These are phyloP conservation scores for Aspergillus uvarum DNA, from an alignment of 2,329 filamentous ascomycete species.

Conservation along the genomic window DNA sequence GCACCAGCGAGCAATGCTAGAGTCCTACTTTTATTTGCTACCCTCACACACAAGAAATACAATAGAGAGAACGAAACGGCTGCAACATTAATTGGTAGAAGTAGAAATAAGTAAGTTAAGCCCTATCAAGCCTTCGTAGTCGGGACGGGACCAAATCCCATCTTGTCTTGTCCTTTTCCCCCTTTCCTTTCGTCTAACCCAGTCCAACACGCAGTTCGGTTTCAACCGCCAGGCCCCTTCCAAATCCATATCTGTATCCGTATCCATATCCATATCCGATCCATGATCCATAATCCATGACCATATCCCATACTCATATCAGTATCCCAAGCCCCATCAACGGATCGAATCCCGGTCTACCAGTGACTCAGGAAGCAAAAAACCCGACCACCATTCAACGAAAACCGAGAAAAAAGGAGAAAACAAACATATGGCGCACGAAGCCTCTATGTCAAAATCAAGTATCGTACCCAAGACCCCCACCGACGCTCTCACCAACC, in stretches of 20 bases:
- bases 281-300: neutral
- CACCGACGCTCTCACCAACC: neutral
- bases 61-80: no score
- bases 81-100: no score
- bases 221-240: neutral
- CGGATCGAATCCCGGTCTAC: neutral
- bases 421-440: neutral
- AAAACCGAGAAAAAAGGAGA: no score
- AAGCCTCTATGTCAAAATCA: neutral
- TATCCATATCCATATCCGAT: neutral
- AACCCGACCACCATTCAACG: neutral
- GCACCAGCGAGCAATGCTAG: no score
- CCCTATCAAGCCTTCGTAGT: no score
- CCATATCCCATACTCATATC: neutral
- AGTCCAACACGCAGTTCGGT: neutral
- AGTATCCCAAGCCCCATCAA: neutral
- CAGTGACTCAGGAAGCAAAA: neutral
- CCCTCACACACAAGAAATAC: no score
- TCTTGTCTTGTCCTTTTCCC: no score
- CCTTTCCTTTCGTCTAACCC: no score
- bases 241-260: neutral
- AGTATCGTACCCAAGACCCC: neutral
- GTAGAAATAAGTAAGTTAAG: no score
- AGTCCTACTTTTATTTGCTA: no score
- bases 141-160: no score